Percentiles rank a stretch among this genome's conserved stretches.
phyloP scores from a whole-genome alignment of 1,139 yeast species.

The Nakaseomyces glabratus region DNA sequence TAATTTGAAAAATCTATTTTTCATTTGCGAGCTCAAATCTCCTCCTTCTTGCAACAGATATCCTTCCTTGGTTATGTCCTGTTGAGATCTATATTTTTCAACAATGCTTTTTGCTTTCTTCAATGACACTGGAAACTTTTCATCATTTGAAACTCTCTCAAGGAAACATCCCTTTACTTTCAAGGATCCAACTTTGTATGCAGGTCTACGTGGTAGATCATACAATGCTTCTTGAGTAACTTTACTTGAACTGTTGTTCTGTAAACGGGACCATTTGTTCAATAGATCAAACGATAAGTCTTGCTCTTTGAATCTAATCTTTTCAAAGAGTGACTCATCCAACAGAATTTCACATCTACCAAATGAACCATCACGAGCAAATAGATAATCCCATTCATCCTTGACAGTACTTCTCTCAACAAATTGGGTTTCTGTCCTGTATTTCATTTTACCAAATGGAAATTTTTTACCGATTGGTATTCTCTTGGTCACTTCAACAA shows the following conservation, averaged over 20 bases:
- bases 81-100: slow-evolving; percentile 38
- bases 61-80: slow-evolving; percentile 41
- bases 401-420: slow-evolving; percentile 41
- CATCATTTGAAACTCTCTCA: slow-evolving; percentile 48
- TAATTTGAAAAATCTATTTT: slow-evolving; percentile 52
- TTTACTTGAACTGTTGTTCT: slow-evolving; percentile 30
- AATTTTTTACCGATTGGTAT: slow-evolving; percentile 32
- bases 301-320: slow-evolving; percentile 16
- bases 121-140: slow-evolving; percentile 58
- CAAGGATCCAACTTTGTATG: slow-evolving; percentile 58
- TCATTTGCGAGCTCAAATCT: slow-evolving; percentile 47
- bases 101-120: slow-evolving; percentile 47
- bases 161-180: slow-evolving; percentile 67
- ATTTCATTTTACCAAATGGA: slow-evolving; percentile 34
- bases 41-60: slow-evolving; percentile 72
- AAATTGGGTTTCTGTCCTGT: slow-evolving; percentile 38
- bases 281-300: slow-evolving; percentile 52
- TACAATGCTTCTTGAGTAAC: slow-evolving; percentile 18
- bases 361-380: slow-evolving; percentile 84
- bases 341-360: slow-evolving; percentile 66
- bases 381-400: slow-evolving; percentile 49
- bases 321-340: slow-evolving; percentile 32
- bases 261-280: slow-evolving; percentile 69
- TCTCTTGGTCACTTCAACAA: slow-evolving; percentile 51
- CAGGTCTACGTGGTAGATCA: slow-evolving; percentile 33